A percentile compares a stretch with the other conserved stretches of the same genome.
Conservation (phyloP, 345 rosid genomes). For the Sisymbrium altissimum region DNA sequence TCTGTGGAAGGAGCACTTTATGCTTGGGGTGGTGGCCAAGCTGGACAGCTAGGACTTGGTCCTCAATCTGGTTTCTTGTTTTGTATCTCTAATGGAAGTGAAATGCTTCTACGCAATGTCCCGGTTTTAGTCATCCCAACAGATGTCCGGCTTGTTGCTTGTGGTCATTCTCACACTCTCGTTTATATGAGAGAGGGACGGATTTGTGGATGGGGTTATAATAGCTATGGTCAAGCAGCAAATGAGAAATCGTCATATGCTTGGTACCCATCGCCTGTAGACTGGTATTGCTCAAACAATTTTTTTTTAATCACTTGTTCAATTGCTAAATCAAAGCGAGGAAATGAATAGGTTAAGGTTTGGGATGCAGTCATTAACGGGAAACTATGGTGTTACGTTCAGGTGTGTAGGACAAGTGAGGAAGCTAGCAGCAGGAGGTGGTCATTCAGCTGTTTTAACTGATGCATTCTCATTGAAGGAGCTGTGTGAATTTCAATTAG, state of each 20-base stretch:
- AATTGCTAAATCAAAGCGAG: neutral
- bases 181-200: constrained; percentile 67
- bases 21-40: constrained; percentile 97
- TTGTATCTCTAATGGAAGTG: constrained; percentile 54
- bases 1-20: constrained; percentile 79
- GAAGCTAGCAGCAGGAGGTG: constrained; percentile 96
- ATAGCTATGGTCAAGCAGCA: constrained; percentile 95
- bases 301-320: neutral
- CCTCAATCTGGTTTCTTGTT: constrained; percentile 72
- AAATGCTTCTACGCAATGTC: constrained; percentile 59
- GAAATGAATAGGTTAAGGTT: neutral
- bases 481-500: constrained; percentile 87
- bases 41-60: constrained; percentile 90
- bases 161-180: constrained; percentile 95
- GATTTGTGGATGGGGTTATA: constrained; percentile 97
- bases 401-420: constrained; percentile 95
- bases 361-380: neutral
- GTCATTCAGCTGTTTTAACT: constrained; percentile 91
- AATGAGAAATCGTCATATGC: constrained; percentile 84
- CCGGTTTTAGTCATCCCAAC: constrained; percentile 70
- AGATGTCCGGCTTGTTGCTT: constrained; percentile 76
- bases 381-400: constrained; percentile 22
- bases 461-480: constrained; percentile 95
- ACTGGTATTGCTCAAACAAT: constrained; percentile 56
- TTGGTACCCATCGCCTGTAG: constrained; percentile 96